Base-by-base conservation (phyloP, 345 rosid species). In the Eucalyptus grandis region DNA sequence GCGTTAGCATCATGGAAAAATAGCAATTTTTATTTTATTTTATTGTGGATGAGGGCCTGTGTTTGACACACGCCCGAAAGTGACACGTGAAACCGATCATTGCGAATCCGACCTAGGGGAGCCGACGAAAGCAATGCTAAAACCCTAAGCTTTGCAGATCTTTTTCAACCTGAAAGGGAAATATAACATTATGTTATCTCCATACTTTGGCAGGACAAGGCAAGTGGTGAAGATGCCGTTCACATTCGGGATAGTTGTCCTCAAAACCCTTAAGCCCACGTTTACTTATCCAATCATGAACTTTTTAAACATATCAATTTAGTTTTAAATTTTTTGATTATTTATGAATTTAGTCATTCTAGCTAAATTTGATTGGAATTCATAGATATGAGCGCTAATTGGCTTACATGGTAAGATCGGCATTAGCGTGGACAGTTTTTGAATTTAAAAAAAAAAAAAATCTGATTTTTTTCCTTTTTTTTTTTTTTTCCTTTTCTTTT, bases 381-480 rank as follows among this genome's bases (percentile, higher is more conserved):
- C 5, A 14, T 4, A 7, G 2, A 65, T 16, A 9, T 15, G 9
- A 6, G n/a, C 4, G 1, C 0, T 1, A 1, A 6, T 30, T 14
- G 9, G 4, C 34, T 30, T 30, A 13, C 0, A 0, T 7, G 21
- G 37, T 13, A 14, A 14, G 37, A 14, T 65, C 2, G 3, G 2
- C 2, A 31, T 31, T 14, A 4, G 31, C 5, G 0, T 30, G 21
- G 4, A n/a, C 9, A 15, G n/a, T n/a, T 65, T 65, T 2, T 30
- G 5, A 8, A 14, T 65, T 30, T 13, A 3, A 53, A 53, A 53
- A 53, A 9, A 53, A 9, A 17, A 53, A 3, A 17, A 7, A 17
- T 51, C 21, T 3, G 0, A 60, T 24, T 60, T 60, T 26, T 58
- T 26, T 10, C 0, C 11, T 7, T 8, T 4, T 4, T 40, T 40